These are phyloP conservation scores for Malus fusca DNA, from an alignment of 306 rosid genomes.

Conservation along the genomic window DNA sequence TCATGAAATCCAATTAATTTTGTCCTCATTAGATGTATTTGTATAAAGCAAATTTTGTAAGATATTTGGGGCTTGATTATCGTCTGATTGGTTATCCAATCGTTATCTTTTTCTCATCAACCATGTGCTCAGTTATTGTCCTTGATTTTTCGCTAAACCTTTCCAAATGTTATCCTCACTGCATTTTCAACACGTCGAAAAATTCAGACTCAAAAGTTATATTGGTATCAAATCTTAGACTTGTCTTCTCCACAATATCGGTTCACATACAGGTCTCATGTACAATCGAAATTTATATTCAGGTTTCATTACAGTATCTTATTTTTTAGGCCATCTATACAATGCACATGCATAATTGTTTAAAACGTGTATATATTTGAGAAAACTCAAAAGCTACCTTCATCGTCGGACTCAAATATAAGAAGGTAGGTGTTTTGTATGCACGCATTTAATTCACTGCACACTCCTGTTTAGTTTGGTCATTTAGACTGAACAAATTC, in stretches of 20 bases:
- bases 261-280: background rate
- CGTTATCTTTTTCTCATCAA: background rate
- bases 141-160: background rate
- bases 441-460: background rate
- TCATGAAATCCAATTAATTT: background rate
- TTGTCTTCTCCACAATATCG: background rate
- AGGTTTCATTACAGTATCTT: background rate
- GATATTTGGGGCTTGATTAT: background rate
- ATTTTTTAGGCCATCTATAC: background rate
- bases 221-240: no score
- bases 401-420: background rate
- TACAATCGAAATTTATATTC: background rate
- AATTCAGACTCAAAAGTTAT: no score
- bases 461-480: no score
- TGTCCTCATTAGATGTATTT: no score
- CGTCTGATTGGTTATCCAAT: background rate
- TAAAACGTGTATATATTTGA: no score
- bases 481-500: background rate
- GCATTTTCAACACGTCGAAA: no score
- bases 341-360: background rate
- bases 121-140: background rate
- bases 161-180: background rate
- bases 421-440: no score
- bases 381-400: background rate
- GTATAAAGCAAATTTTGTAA: no score